Evolutionary conservation across 768 basidiomycete genomes (phyloP), one percentile per base, ranked within the genome.

Genomic region (Antrodiella citrinella): DNA sequence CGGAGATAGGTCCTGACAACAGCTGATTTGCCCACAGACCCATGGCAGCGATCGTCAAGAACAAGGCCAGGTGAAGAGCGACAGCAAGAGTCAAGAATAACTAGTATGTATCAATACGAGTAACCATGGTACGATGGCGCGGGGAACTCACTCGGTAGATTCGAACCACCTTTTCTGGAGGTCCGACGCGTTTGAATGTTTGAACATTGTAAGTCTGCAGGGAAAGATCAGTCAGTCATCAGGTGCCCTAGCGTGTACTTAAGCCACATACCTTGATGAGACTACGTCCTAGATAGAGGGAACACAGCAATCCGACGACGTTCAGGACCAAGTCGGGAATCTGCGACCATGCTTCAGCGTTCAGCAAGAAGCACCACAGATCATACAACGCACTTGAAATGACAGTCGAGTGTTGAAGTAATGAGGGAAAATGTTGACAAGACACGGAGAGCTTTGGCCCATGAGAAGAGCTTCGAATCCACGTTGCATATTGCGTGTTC

Each of bases 21-120:
- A 83, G 67, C 45, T 78, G 69, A 57, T 80, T 75, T 26, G 76
- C 62, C 80, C 81, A 83, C 4, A 82, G 71, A 25, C 71, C 72
- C 62, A 75, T 73, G 4, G 72, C 70, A 1, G 73, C 68, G 4
- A 76, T 55, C 18, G 80, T 66, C 43, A 77, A 67, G 61, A 79
- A 82, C 2, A 71, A 67, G 46, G 75, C 75, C 10, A 84, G 61
- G 54, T 82, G 80, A 1, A 82, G 66, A 54, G 71, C 73, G 20
- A 75, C 77, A 26, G 74, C 69, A 10, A 80, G 64, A 1, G 76
- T 74, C 64, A 80, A 69, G 62, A 81, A 78, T 58, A 72, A 72
- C 79, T 80, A 46, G n/a, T 23, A 0, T 1, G 19, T 2, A 22
- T 20, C 12, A 26, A 15, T 19, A n/a, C 22, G 22, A 48, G 30